Evolutionary conservation across 305 asterid genomes (phyloP), one percentile per base, ranked within the genome.

Genomic region (Fraxinus platypoda): DNA sequence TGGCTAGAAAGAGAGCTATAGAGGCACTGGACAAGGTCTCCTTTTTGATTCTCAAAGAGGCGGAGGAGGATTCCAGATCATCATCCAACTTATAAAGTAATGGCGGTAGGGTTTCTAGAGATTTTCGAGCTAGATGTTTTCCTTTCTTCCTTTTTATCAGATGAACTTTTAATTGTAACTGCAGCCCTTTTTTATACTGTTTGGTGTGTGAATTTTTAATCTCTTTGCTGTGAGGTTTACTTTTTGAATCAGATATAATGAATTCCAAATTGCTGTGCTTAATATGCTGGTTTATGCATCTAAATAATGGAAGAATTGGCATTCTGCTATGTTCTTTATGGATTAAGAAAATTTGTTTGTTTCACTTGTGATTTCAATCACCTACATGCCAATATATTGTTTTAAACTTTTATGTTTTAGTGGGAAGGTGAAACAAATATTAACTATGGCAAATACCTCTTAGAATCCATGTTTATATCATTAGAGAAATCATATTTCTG

Each of bases 11-110:
- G 13, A 81, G 26, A 33, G 90, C 90, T 12, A 81, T 46, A 34
- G 88, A 85, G 54, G 90, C 90, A 23, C 23, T 85, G 52, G 85
- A 87, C 28, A 84, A 83, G 57, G 85, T 76, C 15, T 66, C 75
- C 13, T 13, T 70, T 72, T 78, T 87, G 82, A 82, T 76, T 70
- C 75, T 28, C 41, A 70, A 70, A 28, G 75, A 31, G 38, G 38
- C 41, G 1, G 75, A 70, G 37, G 38, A 70, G 37, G 38, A 64
- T 64, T 23, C 30, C 72, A 64, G 33, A 11, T 64, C 72, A 3
- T 64, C 33, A 21, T 64, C 72, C 72, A 25, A 25, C 72, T 64
- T 25, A 25, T 64, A 64, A 64, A 64, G 72, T 64, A 9, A 25
- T 23, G 33, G 31, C 72, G 72, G 72, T 64, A 64, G 72, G 72